Conservation (phyloP, 495 filamentous ascomycete genomes). For the Daldinia concentrica region DNA sequence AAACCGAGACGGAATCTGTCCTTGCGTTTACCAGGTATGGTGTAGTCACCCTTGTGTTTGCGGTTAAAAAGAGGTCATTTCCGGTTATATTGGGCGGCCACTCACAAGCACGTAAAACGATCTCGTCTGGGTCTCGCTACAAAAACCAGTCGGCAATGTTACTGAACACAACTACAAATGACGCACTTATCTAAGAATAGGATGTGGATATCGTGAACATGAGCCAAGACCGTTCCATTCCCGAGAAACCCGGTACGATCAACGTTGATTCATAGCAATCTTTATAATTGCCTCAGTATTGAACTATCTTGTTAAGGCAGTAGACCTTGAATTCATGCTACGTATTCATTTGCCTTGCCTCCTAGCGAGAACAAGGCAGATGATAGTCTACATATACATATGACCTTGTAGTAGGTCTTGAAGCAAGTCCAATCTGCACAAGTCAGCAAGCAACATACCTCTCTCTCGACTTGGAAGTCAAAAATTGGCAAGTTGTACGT, state of each 20-base stretch:
- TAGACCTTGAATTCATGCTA: conserved; percentile 41
- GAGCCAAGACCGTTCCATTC: not conserved
- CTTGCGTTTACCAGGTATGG: conserved; percentile 35
- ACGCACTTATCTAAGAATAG: conserved; percentile 32
- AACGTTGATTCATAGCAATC: not conserved
- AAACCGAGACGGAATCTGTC: conserved; percentile 40
- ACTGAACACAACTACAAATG: conserved; percentile 14
- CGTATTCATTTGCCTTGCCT: conserved; percentile 30
- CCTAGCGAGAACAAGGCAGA: conserved; percentile 36
- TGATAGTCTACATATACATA: conserved; percentile 39
- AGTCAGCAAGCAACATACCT: conserved; percentile 43
- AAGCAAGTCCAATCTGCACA: conserved; percentile 42
- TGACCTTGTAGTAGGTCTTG: conserved; percentile 10
- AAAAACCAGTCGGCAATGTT: conserved; percentile 25
- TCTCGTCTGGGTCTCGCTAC: not conserved
- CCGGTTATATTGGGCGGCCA: conserved; percentile 38
- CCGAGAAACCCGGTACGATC: not conserved
- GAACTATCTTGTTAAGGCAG: not conserved
- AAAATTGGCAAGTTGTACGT: conserved; percentile 14
- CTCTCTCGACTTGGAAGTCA: conserved; percentile 18
- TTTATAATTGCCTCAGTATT: not conserved
- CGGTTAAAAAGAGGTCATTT: conserved; percentile 41
- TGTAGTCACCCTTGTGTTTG: conserved; percentile 25
- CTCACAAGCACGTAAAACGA: conserved; percentile 7
- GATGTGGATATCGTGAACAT: not conserved